Conservation (phyloP, 2,329 filamentous ascomycete genomes). For the Uncinocarpus reesii region DNA sequence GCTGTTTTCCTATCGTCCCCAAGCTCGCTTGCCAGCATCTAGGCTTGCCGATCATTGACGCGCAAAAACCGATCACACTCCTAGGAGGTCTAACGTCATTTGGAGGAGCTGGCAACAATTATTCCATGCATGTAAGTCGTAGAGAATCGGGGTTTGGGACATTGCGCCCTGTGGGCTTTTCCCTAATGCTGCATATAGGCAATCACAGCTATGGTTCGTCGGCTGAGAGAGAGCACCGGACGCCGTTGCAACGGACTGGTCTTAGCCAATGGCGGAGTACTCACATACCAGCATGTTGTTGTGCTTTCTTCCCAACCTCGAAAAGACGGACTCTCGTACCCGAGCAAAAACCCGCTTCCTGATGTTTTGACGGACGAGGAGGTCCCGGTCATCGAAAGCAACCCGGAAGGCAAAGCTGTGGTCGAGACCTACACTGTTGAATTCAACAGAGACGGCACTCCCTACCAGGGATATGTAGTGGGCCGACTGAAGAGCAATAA, state of each 20-base stretch:
- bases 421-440: constrained; percentile 55
- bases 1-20: constrained; percentile 59
- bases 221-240: constrained; percentile 40
- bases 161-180: too few relatives aligned
- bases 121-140: constrained; percentile 52
- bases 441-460: constrained; percentile 43
- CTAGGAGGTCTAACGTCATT: constrained; percentile 59
- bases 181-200: constrained; percentile 27
- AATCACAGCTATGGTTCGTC: constrained; percentile 47
- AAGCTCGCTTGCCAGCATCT: constrained; percentile 56
- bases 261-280: constrained; percentile 54
- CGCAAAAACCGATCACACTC: constrained; percentile 47
- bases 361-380: constrained; percentile 32
- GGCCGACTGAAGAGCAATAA: constrained; percentile 41
- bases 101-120: constrained; percentile 61
- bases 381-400: constrained; percentile 33
- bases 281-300: constrained; percentile 56
- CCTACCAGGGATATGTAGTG: constrained; percentile 42
- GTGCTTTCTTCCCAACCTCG: constrained; percentile 44
- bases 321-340: constrained; percentile 36
- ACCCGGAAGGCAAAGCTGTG: constrained; percentile 42
- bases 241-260: constrained; percentile 44
- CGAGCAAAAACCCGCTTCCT: constrained; percentile 39
- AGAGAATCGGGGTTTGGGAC: too few relatives aligned
- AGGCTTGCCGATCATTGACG: constrained; percentile 39